Evolutionary conservation across 78 protist species (phyloP).

Genomic region (Cyanophora paradoxa): DNA sequence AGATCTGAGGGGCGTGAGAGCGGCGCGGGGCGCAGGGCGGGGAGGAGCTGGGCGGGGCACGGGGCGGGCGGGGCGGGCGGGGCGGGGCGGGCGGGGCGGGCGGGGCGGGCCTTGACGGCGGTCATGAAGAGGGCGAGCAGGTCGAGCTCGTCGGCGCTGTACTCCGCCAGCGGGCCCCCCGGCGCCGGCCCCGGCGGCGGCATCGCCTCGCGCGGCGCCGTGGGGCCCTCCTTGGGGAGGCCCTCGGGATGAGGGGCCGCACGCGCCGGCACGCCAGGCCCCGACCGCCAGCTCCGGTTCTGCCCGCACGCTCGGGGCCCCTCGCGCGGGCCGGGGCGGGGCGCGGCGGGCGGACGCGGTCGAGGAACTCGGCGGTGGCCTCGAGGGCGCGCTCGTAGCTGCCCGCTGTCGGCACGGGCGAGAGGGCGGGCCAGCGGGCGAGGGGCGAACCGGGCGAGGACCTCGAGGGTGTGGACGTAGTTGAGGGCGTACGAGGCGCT

Average conservation of each 20-base stretch:
- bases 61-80: no score
- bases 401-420: no score
- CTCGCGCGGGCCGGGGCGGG: background rate
- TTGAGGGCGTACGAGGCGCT: conserved; percentile 45
- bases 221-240: background rate
- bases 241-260: no score
- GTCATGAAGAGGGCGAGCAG: conserved; percentile 69
- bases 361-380: background rate
- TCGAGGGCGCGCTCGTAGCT: background rate
- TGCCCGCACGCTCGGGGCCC: no score
- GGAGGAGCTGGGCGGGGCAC: no score
- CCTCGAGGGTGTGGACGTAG: conserved; percentile 41
- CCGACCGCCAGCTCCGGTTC: background rate
- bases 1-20: no score
- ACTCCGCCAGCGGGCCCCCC: background rate
- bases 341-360: background rate
- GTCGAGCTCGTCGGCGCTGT: conserved; percentile 59
- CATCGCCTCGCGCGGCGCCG: background rate
- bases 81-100: no score
- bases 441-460: conserved; percentile 1
- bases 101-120: conserved; percentile 33
- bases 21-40: no score
- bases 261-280: background rate
- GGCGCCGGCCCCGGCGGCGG: no score
- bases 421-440: no score